phyloP scores from a whole-genome alignment of 768 basidiomycete species.

The Jaapia argillacea region DNA sequence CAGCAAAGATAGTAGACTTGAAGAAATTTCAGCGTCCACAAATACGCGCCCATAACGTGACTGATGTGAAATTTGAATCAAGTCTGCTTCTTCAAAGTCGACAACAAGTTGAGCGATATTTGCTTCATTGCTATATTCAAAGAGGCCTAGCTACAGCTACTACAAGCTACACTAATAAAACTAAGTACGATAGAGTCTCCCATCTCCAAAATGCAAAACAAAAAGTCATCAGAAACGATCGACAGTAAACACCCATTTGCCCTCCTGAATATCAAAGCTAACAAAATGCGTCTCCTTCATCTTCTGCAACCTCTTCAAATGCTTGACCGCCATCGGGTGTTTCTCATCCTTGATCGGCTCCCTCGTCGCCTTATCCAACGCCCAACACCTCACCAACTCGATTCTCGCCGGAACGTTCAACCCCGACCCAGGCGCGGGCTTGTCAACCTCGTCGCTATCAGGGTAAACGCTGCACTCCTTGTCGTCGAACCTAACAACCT shows the following conservation, averaged over 20 bases:
- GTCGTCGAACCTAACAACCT: conserved; percentile 79
- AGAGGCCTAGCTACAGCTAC: too few relatives aligned
- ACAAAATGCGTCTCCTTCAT: conserved; percentile 86
- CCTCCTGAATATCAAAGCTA: conserved; percentile 66
- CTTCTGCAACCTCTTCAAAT: conserved; percentile 70
- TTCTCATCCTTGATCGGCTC: conserved; percentile 80
- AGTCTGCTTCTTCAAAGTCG: too few relatives aligned
- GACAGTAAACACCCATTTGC: conserved; percentile 91
- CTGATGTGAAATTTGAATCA: too few relatives aligned
- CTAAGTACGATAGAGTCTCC: too few relatives aligned
- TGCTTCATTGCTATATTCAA: too few relatives aligned
- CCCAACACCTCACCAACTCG: conserved; percentile 73
- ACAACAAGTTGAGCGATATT: too few relatives aligned
- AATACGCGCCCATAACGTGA: too few relatives aligned
- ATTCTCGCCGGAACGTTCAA: conserved; percentile 84
- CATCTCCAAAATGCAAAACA: too few relatives aligned
- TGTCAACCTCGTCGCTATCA: conserved; percentile 76
- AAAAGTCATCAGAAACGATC: conserved; percentile 88
- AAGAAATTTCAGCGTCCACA: too few relatives aligned
- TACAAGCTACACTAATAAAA: too few relatives aligned
- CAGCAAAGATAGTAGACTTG: too few relatives aligned
- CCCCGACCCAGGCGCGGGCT: conserved; percentile 76
- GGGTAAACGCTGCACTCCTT: conserved; percentile 94
- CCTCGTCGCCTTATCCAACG: conserved; percentile 83
- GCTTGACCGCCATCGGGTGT: conserved; percentile 58